phyloP scores from a whole-genome alignment of 441 rosid species.

The Populus tomentosa region DNA sequence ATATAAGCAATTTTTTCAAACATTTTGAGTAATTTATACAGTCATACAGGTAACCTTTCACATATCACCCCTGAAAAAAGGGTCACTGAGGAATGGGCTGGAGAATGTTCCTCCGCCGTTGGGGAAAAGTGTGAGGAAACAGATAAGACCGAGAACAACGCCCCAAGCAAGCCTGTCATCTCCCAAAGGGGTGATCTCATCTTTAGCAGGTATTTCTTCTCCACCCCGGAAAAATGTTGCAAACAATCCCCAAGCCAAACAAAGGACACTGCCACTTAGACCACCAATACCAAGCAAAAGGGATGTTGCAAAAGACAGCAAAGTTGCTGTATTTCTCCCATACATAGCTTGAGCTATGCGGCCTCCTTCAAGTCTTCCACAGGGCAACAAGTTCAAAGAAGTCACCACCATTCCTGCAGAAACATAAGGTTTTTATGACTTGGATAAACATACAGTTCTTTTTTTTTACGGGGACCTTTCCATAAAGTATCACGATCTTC shows the following conservation, averaged over 20 bases:
- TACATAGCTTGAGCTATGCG: constrained; percentile 88
- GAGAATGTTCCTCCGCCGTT: constrained; percentile 89
- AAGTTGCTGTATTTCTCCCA: constrained; percentile 65
- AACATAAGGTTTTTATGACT: not conserved
- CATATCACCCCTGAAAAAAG: constrained; percentile 64
- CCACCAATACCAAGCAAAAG: constrained; percentile 74
- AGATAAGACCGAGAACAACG: constrained; percentile 65
- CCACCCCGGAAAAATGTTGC: constrained; percentile 91
- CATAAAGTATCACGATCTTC: not conserved
- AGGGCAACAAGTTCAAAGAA: constrained; percentile 81
- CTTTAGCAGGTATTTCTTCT: constrained; percentile 82
- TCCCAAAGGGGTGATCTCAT: constrained; percentile 71
- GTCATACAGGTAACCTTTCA: constrained; percentile 15
- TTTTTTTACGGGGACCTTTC: not conserved
- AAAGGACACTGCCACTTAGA: constrained; percentile 79
- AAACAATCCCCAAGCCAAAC: constrained; percentile 83
- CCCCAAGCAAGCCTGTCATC: constrained; percentile 84
- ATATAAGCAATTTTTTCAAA: not conserved
- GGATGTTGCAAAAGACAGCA: constrained; percentile 75
- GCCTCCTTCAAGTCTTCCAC: constrained; percentile 94
- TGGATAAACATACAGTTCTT: no score
- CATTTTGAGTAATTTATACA: not conserved
- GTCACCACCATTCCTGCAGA: constrained; percentile 87
- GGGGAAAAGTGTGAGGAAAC: constrained; percentile 88
- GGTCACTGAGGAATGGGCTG: constrained; percentile 61